Evolutionary conservation across 2,329 filamentous ascomycete genomes (phyloP), one percentile per base, ranked within the genome.

Genomic region (Cladophialophora psammophila): DNA sequence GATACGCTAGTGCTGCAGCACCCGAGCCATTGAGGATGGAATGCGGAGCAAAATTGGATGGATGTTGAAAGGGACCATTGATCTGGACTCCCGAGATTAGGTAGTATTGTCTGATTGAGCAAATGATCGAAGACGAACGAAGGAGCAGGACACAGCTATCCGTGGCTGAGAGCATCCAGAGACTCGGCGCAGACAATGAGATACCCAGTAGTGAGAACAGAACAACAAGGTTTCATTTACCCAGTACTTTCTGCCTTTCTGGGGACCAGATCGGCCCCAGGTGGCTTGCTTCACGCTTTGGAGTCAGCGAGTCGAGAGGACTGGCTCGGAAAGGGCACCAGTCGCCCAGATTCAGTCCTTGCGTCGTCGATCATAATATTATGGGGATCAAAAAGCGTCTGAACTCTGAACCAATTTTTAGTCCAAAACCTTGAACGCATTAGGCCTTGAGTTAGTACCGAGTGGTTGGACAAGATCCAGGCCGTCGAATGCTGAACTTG

Each of bases 1-100:
- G 45, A 50, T 26, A 50, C 45, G 45, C 45, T 50, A 50, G 20
- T 50, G 10, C 45, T 50, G 45, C 45, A 50, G 45, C 45, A 50
- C 26, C 45, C 45, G 45, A 50, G 45, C 45, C 20, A 10, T 50
- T 9, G 40, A 18, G 40, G 13, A 8, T n/a, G 5, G 15, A 42
- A 26, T 26, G 26, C 26, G 26, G 26, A 26, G 26, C 26, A 26
- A 3, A 26, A 26, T 26, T 26, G 26, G 26, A 26, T 26, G 26
- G 26, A 26, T 26, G 26, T 26, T 26, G 40, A 8, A 42, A 5
- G 40, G 40, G 4, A 9, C 4, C 5, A 5, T 18, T 8, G 7
- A 26, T 26, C 7, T 26, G 45, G 18, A 50, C 15, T 7, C 45
- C 18, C 26, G 45, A 20, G 8, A 7, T 50, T 7, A 38, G 5